Evolutionary conservation across 768 basidiomycete genomes (phyloP).

Genomic region (Coprinopsis marcescibilis): DNA sequence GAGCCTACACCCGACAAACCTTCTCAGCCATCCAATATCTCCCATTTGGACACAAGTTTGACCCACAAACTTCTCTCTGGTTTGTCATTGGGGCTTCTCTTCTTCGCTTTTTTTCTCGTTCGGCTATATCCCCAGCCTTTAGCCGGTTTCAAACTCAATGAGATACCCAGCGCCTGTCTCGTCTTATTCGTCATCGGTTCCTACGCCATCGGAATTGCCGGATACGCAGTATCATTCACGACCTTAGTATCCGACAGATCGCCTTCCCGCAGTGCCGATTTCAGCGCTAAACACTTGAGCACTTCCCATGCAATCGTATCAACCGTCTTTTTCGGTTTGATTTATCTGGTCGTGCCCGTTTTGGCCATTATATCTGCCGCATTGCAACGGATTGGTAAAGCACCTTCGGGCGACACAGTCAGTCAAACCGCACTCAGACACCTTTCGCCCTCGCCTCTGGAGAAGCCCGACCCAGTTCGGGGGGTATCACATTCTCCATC

Average conservation of each 20-base stretch:
- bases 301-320: conserved; percentile 65
- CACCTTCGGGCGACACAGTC: conserved; percentile 5
- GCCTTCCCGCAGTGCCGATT: conserved; percentile 8
- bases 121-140: conserved; percentile 30
- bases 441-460: conserved; percentile 22
- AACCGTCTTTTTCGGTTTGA: conserved; percentile 53
- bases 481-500: conserved; percentile 23
- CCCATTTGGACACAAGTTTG: conserved; percentile 14
- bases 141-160: conserved; percentile 23
- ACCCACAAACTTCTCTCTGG: conserved; percentile 42
- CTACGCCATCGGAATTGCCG: conserved; percentile 58
- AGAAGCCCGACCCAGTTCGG: conserved; percentile 25
- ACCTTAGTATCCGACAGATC: conserved; percentile 35
- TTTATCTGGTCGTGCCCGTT: conserved; percentile 50
- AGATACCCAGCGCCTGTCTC: conserved; percentile 24
- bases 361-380: conserved; percentile 26
- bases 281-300: conserved; percentile 32
- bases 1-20: conserved; percentile 18
- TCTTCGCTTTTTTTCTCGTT: conserved; percentile 1
- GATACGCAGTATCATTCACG: conserved; percentile 59
- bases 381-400: background rate
- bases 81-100: conserved; percentile 30
- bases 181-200: conserved; percentile 33
- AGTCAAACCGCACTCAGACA: conserved; percentile 12
- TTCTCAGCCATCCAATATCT: conserved; percentile 15